Evolutionary conservation across 2,329 filamentous ascomycete genomes (phyloP).

Genomic region (Triangularia verruculosa): DNA sequence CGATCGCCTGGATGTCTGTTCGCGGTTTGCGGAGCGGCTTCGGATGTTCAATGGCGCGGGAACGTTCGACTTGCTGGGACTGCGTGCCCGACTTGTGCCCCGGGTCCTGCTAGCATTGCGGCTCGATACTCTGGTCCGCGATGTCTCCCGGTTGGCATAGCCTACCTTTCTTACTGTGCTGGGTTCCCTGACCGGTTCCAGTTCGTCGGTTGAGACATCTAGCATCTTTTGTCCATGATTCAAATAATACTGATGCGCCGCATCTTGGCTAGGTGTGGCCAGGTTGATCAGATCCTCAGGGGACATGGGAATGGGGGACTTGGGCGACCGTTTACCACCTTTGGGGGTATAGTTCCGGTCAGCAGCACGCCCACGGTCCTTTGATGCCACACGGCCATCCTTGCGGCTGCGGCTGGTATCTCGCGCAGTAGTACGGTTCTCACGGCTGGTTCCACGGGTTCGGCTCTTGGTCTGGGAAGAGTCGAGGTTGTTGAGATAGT

Average conservation of each 20-base stretch:
- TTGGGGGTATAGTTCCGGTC: conserved; percentile 63
- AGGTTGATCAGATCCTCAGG: conserved; percentile 75
- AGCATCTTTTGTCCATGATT: conserved; percentile 23
- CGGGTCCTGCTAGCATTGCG: conserved; percentile 46
- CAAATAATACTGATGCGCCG: conserved; percentile 27
- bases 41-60: conserved; percentile 47
- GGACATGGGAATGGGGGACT: conserved; percentile 91
- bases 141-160: conserved; percentile 31
- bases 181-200: conserved; percentile 36
- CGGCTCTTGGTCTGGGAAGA: conserved; percentile 62
- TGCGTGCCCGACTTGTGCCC: conserved; percentile 33
- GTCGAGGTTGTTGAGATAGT: conserved; percentile 84
- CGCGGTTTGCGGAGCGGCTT: conserved; percentile 61
- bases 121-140: conserved; percentile 38
- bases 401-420: conserved; percentile 50
- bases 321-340: conserved; percentile 80
- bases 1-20: conserved; percentile 61
- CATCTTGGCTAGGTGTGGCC: conserved; percentile 44
- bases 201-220: conserved; percentile 36
- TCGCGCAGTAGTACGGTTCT: conserved; percentile 43
- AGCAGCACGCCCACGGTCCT: conserved; percentile 66
- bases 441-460: conserved; percentile 53
- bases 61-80: conserved; percentile 43
- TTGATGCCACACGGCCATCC: conserved; percentile 58
- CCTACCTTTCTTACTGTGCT: conserved; percentile 44